These are phyloP conservation scores for Dothiorella sarmentorum DNA, from an alignment of 2,329 filamentous ascomycete species.

Conservation along the genomic window DNA sequence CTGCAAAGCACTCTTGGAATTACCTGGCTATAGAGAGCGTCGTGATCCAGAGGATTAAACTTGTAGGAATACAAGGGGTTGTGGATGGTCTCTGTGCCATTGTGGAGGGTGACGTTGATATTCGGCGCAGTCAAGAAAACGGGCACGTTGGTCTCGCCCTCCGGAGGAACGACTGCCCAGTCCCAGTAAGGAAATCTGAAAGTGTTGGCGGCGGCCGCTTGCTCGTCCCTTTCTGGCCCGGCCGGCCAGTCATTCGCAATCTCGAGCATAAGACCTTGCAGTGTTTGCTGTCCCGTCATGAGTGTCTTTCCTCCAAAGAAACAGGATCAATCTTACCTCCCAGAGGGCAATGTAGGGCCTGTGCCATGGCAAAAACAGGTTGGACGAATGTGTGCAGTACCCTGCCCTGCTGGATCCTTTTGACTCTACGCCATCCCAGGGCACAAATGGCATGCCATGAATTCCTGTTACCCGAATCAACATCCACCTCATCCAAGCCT, in stretches of 20 bases:
- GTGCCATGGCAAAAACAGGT: slow-evolving; percentile 80
- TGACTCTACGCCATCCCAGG: slow-evolving; percentile 54
- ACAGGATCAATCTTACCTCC: slow-evolving; percentile 42
- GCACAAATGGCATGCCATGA: slow-evolving; percentile 67
- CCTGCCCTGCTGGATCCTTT: slow-evolving; percentile 57
- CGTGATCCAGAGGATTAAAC: slow-evolving; percentile 53
- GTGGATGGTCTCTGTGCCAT: slow-evolving; percentile 36
- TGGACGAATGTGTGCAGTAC: slow-evolving; percentile 74
- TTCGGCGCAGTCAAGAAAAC: slow-evolving; percentile 39
- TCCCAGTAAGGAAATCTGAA: slow-evolving; percentile 49
- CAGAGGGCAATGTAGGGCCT: slow-evolving; percentile 69
- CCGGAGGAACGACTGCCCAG: slow-evolving; percentile 41
- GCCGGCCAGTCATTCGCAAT: slow-evolving; percentile 42
- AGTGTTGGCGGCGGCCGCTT: slow-evolving; percentile 38
- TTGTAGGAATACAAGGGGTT: slow-evolving; percentile 49
- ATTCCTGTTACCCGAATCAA: slow-evolving; percentile 55
- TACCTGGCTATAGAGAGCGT: slow-evolving; percentile 59
- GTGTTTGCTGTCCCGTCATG: slow-evolving; percentile 36
- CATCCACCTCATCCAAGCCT: background rate
- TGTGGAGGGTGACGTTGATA: slow-evolving; percentile 43
- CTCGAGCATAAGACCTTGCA: slow-evolving; percentile 39
- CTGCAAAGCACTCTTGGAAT: slow-evolving; percentile 25
- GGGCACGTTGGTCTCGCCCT: slow-evolving; percentile 21
- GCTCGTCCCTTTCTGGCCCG: slow-evolving; percentile 35
- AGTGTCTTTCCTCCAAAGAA: background rate